Evolutionary conservation across 106 monocot genomes (phyloP), one percentile per base, ranked within the genome.

Genomic region (Allium sativum): DNA sequence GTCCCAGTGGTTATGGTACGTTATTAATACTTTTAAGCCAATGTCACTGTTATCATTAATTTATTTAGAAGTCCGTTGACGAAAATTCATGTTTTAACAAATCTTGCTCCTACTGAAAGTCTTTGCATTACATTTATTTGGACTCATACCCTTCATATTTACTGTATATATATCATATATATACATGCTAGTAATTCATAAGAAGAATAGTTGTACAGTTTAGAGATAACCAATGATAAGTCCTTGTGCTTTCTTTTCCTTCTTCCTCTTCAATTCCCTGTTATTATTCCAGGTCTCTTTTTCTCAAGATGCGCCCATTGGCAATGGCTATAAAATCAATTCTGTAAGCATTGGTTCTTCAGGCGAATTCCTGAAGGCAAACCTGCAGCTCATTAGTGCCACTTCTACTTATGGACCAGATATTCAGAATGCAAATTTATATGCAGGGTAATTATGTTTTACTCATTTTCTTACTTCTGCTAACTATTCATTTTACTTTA

Each of bases 391-490:
- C 3, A 78, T 78, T 10, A 54, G 42, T 2, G 18, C 10, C 1
- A 63, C 83, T 2, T 56, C 68, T 12, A 17, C 62, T 12, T 83
- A 77, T 52, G 87, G 79, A 8, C 61, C 73, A 0, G 79, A 87
- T 56, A 62, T 87, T 10, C 60, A 69, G 56, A 74, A 59, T 45
- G 64, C 82, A 10, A 51, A 44, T 59, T 53, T 87, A 41, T 14
- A 65, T 50, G 87, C 83, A 42, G 77, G 72, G 82, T 74, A 69
- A 46, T 11, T 43, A 15, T 15, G 21, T 57, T 22, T 9, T 57
- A 40, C 21, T 57, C 20, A 31, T 31, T 2, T 31, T 31, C 31
- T 31, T 31, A 31, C 2, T 31, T 31, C 31, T 31, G 5, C 16
- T 1, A 2, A 8, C 14, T 14, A 10, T 7, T 13, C 0, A 43